Evolutionary conservation across 2,329 filamentous ascomycete species (phyloP), one percentile per base, ranked within the genome.

Genomic region (Xylogone sp.): DNA sequence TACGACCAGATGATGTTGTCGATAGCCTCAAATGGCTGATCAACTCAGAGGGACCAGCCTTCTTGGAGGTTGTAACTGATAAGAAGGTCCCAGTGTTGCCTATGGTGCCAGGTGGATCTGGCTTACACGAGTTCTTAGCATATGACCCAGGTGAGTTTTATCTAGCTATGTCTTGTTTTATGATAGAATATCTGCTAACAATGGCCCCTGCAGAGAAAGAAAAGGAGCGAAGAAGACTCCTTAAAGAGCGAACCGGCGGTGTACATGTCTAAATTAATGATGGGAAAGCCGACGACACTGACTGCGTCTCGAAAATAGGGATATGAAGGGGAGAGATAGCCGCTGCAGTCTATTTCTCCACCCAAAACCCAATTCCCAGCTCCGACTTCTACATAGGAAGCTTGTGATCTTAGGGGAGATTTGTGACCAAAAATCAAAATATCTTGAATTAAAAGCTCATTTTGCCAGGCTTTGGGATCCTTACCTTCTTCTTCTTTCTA

Each of bases 81-180:
- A 87, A 86, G 75, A 87, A 94, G 81, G 87, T 94, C 21, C 93
- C 93, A 45, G 93, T 99, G n/a, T 75, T 97, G 65, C 94, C 94
- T 34, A 97, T 97, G 94, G 94, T 99, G 45, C 93, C 93, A 3
- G 86, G 83, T 39, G 94, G 94, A 34, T 86, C 82, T 56, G 93
- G 80, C 53, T 78, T 99, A 63, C 90, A 97, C 68, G 94, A 97
- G 71, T 97, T 97, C 74, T 78, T 97, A 67, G 81, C 92, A 18
- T 96, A 90, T 71, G 90, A 96, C 69, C 79, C 84, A 75, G 81
- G 83, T 87, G 78, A 70, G 83, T 71, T 20, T 9, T 39, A 10
- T 18, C 34, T 16, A 27, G 24, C 10, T 27, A 18, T 20, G 24
- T 21, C 8, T 46, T 45, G 27, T 10, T 42, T 58, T 12, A 34